phyloP scores from a whole-genome alignment of 2,329 filamentous ascomycete genomes.

The Chlorencoelia australis region DNA sequence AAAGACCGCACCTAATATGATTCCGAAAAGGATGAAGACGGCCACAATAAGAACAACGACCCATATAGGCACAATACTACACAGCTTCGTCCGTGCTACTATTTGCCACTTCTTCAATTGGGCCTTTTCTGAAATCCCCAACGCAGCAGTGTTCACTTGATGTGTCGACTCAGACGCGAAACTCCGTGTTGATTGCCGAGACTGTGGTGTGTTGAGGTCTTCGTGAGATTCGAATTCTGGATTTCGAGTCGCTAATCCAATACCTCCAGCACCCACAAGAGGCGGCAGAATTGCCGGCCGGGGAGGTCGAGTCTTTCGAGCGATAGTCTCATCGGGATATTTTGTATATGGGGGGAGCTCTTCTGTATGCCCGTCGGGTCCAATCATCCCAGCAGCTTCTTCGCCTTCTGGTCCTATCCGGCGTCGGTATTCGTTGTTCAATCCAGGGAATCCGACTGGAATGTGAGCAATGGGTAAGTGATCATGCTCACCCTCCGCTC shows the following conservation, averaged over 20 bases:
- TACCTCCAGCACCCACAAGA: conserved; percentile 43
- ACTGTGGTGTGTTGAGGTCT: conserved; percentile 39
- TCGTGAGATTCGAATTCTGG: conserved; percentile 53
- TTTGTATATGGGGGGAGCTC: conserved; percentile 85
- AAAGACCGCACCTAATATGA: conserved; percentile 40
- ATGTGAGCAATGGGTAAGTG: conserved; percentile 33
- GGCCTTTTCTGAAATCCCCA: conserved; percentile 37
- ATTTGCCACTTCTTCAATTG: conserved; percentile 40
- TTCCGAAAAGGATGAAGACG: conserved; percentile 46
- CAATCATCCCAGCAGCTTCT: conserved; percentile 78
- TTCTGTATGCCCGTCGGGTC: conserved; percentile 80
- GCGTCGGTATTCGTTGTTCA: conserved; percentile 55
- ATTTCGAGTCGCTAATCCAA: conserved; percentile 50
- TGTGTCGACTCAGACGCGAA: conserved; percentile 41
- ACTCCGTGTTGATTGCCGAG: conserved; percentile 43
- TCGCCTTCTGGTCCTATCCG: conserved; percentile 72
- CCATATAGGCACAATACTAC: conserved; percentile 53
- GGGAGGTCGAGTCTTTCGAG: conserved; percentile 38
- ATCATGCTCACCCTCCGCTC: conserved; percentile 37
- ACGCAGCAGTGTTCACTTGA: conserved; percentile 43
- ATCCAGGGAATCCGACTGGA: conserved; percentile 66
- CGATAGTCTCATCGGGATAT: conserved; percentile 67
- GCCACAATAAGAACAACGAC: conserved; percentile 43
- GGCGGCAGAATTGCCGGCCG: conserved; percentile 8
- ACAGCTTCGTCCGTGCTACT: conserved; percentile 43